These are phyloP conservation scores for Saturnispora saitoi DNA, from an alignment of 805 yeast genomes.

Conservation along the genomic window DNA sequence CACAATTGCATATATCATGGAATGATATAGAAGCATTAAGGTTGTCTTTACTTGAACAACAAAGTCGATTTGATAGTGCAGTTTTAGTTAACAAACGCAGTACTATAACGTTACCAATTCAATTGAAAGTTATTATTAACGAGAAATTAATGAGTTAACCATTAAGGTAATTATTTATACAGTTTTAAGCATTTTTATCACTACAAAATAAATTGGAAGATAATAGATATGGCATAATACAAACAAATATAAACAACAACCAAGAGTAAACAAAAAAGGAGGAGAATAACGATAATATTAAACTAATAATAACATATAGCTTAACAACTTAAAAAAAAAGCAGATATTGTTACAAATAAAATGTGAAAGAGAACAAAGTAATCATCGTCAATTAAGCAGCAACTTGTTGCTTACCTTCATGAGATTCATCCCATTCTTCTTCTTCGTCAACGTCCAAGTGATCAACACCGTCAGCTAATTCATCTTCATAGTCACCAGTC, in stretches of 20 bases:
- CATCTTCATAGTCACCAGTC: constrained; percentile 37
- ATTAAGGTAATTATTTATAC: neutral
- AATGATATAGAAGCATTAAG: constrained; percentile 17
- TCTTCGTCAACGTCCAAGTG: constrained; percentile 39
- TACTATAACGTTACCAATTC: neutral
- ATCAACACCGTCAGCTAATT: constrained; percentile 39
- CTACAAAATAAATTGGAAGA: too few species aligned
- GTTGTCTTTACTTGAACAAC: neutral
- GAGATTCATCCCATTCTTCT: constrained; percentile 35
- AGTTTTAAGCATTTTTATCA: too few species aligned
- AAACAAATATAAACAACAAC: neutral
- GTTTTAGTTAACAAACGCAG: neutral
- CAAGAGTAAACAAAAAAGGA: neutral
- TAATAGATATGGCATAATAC: too few species aligned
- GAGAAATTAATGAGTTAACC: neutral
- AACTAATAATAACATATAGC: too few species aligned
- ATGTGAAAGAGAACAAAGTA: neutral
- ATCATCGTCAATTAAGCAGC: constrained; percentile 24
- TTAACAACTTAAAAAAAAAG: too few species aligned
- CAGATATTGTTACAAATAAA: neutral
- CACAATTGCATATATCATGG: constrained; percentile 17
- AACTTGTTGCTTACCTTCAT: constrained; percentile 13
- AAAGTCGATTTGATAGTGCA: neutral
- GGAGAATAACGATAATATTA: too few species aligned
- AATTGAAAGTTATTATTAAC: neutral